A percentile compares a stretch with the other conserved stretches of the same genome.
These are phyloP conservation scores for Pythium plurisporium DNA, from an alignment of 352 stramenopile species.

Conservation along the genomic window DNA sequence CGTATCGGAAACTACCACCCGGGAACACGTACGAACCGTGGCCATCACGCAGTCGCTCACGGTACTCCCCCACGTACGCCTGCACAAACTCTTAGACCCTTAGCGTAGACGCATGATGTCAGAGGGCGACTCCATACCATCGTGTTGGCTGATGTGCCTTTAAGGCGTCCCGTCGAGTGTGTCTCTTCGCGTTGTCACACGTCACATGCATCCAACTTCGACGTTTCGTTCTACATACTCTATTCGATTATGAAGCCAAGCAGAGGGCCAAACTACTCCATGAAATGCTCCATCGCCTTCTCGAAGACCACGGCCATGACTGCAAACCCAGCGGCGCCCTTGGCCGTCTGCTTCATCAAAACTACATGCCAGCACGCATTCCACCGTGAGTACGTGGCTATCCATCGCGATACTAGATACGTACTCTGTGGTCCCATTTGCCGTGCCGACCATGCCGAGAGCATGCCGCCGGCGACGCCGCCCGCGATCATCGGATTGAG, in stretches of 20 bases:
- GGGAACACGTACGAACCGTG: conserved; percentile 45
- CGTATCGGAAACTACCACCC: conserved; percentile 46
- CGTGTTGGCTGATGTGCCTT: no score
- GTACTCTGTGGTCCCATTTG: conserved; percentile 58
- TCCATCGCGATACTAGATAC: conserved; percentile 2
- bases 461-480: conserved; percentile 51
- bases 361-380: conserved; percentile 29
- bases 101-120: no score
- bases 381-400: background rate
- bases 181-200: background rate
- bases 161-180: conserved; percentile 4
- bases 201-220: no score
- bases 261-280: background rate
- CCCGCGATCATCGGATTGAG: conserved; percentile 75
- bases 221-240: no score
- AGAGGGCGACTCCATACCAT: no score
- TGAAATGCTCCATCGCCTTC: conserved; percentile 70
- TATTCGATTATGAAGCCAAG: conserved; percentile 1
- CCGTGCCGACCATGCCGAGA: conserved; percentile 66
- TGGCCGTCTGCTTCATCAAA: conserved; percentile 61
- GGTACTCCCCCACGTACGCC: conserved; percentile 39
- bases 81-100: background rate
- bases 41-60: conserved; percentile 41
- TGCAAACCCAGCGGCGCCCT: conserved; percentile 74
- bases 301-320: conserved; percentile 85